Evolutionary conservation across 2,329 filamentous ascomycete genomes (phyloP), one percentile per base, ranked within the genome.

Genomic region (Fusarium hainanense): DNA sequence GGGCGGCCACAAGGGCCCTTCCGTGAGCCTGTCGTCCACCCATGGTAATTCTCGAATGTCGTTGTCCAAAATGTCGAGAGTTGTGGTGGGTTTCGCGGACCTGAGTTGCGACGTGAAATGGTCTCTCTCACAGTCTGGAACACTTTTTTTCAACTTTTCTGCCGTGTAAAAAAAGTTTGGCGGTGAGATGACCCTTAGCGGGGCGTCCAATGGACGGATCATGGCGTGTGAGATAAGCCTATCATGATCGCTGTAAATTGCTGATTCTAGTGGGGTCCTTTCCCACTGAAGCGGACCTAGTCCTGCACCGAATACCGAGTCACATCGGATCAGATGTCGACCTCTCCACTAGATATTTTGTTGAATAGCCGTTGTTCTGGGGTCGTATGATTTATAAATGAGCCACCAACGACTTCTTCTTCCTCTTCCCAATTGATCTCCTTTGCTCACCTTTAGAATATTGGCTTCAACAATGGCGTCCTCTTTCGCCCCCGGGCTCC

Each of bases 1-100:
- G 74, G 41, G 74, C 75, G 13, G 82, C 77, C 68, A 85, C 76
- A 23, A 89, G 77, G 21, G 86, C 78, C 70, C 87, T 79, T 34
- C 87, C 87, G 76, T 89, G 87, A 46, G 87, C 80, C 80, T 89
- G 87, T 69, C 87, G 83, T 76, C 87, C 87, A 21, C 85, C 83
- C 87, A 89, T 89, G 41, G 58, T 79, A 65, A n/a, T 28, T 52
- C 16, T 34, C 48, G 46, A 43, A 20, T 12, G 4, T 32, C 23
- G 18, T 9, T 50, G 52, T 20, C 41, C 68, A 68, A 56, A 37
- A 14, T 41, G 10, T 41, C 40, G 46, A 60, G 48, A 21, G 43
- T n/a, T 68, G 25, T 23, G 46, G 23, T 58, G 57, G 43, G 34
- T 37, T 67, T 68, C 57, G 57, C 70, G 61, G 72, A 72, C 73